Evolutionary conservation across 1,284 basidiomycete species (phyloP).

Genomic region (Ustilago tritici): DNA sequence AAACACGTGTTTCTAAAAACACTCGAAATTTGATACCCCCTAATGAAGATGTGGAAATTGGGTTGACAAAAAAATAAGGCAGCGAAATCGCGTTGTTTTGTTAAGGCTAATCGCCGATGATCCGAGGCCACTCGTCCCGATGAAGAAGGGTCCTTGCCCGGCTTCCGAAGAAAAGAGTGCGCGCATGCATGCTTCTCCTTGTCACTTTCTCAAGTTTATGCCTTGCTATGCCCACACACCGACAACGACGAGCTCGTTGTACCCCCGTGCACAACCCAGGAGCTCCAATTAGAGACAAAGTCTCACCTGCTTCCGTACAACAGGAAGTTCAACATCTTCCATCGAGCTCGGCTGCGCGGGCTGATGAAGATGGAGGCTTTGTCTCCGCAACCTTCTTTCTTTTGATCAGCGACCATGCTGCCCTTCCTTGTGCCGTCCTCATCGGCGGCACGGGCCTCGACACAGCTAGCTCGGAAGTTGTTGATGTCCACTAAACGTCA

Average conservation of each 20-base stretch:
- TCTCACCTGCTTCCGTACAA: too few relatives aligned
- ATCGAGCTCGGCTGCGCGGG: not conserved
- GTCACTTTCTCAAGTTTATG: not conserved
- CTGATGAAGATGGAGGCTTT: slow-evolving; percentile 16
- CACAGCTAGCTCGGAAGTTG: slow-evolving; percentile 5
- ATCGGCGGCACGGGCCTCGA: slow-evolving; percentile 6
- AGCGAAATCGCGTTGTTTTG: not conserved
- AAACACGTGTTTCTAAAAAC: too few relatives aligned
- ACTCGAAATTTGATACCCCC: too few relatives aligned
- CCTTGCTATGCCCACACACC: not conserved
- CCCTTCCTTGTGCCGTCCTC: slow-evolving; percentile 12
- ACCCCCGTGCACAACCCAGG: too few relatives aligned
- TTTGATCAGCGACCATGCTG: slow-evolving; percentile 25
- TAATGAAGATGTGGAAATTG: not conserved
- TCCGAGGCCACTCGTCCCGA: not conserved
- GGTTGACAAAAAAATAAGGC: not conserved
- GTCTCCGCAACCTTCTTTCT: not conserved
- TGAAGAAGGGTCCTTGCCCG: not conserved
- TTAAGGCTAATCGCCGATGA: slow-evolving; percentile 2
- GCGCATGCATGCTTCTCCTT: slow-evolving; percentile 1
- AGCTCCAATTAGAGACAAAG: too few relatives aligned
- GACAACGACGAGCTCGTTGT: not conserved
- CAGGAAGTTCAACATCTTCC: not conserved
- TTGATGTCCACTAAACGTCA: not conserved
- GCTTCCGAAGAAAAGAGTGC: slow-evolving; percentile 4